Conservation (phyloP, 345 rosid species). For the Capsella bursapastoris region DNA sequence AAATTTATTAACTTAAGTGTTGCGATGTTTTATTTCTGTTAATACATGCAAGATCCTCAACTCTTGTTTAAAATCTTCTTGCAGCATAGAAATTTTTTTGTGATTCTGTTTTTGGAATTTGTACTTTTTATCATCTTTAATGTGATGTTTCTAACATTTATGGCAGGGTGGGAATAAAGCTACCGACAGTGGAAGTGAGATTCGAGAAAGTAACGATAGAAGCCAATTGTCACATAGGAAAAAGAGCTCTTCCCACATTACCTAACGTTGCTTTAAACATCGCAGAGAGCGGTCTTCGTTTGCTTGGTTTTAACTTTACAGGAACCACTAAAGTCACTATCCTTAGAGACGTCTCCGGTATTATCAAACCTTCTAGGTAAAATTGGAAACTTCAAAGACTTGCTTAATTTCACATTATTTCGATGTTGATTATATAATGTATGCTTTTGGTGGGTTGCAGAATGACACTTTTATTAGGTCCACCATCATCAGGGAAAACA, state of each 20-base stretch:
- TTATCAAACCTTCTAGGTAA: constrained; percentile 82
- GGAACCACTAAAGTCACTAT: constrained; percentile 74
- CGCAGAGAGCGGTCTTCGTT: constrained; percentile 60
- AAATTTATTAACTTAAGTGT: too few relatives aligned
- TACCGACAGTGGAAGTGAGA: constrained; percentile 89
- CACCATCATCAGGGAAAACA: constrained; percentile 94
- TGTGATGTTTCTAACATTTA: constrained; percentile 6
- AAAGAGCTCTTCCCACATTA: constrained; percentile 87
- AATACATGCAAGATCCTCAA: too few relatives aligned
- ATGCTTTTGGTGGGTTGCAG: constrained; percentile 45
- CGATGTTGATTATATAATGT: constrained; percentile 10
- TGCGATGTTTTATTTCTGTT: too few relatives aligned
- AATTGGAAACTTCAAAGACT: not conserved
- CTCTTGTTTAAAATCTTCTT: not conserved
- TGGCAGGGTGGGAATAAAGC: constrained; percentile 76
- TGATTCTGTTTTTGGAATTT: not conserved
- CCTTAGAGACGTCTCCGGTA: constrained; percentile 74
- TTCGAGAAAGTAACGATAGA: constrained; percentile 70
- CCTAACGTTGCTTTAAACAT: constrained; percentile 74
- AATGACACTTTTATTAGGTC: constrained; percentile 79
- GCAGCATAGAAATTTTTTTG: not conserved
- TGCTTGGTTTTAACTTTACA: constrained; percentile 62
- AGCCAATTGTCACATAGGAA: constrained; percentile 81
- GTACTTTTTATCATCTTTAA: not conserved
- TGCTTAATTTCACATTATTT: not conserved